These are phyloP conservation scores for Colletotrichum melonis DNA, from an alignment of 2,329 filamentous ascomycete species.

Conservation along the genomic window DNA sequence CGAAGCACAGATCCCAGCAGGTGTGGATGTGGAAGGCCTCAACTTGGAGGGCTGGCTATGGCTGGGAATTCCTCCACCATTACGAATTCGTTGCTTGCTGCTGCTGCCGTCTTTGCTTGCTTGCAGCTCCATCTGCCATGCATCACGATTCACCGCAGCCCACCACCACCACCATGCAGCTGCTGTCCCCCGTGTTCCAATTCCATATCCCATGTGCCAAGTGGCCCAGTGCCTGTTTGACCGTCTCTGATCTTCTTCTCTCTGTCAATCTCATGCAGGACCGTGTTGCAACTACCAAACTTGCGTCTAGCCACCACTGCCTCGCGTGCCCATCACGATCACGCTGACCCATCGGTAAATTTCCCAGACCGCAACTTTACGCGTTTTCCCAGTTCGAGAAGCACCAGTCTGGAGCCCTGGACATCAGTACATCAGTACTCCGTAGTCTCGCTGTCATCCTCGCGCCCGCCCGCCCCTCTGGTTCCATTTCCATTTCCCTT, in stretches of 20 bases:
- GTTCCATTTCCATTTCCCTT: constrained; percentile 1
- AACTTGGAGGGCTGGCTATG: constrained; percentile 13
- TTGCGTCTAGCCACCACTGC: background rate
- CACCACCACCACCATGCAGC: background rate
- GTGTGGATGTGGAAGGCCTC: constrained; percentile 29
- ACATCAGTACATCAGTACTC: too few relatives aligned
- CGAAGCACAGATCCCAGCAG: background rate
- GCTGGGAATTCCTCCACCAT: constrained; percentile 23
- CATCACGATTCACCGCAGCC: constrained; percentile 1
- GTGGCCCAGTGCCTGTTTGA: background rate
- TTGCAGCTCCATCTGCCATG: background rate
- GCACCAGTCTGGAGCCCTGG: too few relatives aligned
- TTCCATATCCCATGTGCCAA: background rate
- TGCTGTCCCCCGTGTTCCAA: background rate
- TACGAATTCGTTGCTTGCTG: constrained; percentile 6
- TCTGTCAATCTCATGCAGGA: background rate
- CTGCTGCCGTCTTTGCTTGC: background rate
- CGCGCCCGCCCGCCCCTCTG: background rate
- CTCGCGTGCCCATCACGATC: constrained; percentile 16
- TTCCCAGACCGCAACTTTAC: constrained; percentile 31
- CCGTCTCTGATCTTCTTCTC: background rate
- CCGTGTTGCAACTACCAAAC: background rate
- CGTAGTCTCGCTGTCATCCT: background rate
- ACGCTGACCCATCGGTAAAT: constrained; percentile 2
- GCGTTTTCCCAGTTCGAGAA: background rate